These are phyloP conservation scores for Phytophthora constricta DNA, from an alignment of 352 stramenopile species.

Conservation along the genomic window DNA sequence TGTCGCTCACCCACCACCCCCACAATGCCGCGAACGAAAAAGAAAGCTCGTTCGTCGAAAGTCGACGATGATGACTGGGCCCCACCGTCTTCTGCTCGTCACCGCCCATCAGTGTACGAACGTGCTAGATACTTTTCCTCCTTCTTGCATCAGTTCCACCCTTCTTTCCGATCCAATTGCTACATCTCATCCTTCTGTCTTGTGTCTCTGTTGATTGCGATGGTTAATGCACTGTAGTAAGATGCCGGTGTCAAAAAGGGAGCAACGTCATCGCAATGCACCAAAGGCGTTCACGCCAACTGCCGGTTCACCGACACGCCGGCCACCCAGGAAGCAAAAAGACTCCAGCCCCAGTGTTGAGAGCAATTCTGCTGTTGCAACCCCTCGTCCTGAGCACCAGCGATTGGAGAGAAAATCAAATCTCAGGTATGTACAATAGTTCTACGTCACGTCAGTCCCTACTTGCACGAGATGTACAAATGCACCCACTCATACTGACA, in stretches of 20 bases:
- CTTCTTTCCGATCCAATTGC: too few species aligned
- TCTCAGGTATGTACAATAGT: constrained; percentile 42
- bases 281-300: constrained; percentile 38
- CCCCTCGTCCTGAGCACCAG: constrained; percentile 38
- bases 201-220: not conserved
- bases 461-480: too few species aligned
- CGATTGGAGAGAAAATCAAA: constrained; percentile 48
- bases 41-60: constrained; percentile 32
- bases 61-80: constrained; percentile 32
- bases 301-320: constrained; percentile 19
- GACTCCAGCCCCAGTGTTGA: constrained; percentile 17
- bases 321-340: constrained; percentile 34
- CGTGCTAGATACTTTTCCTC: constrained; percentile 16
- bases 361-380: constrained; percentile 5
- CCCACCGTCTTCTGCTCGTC: constrained; percentile 33
- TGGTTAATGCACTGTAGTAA: constrained; percentile 22
- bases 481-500: too few species aligned
- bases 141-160: not conserved
- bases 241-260: constrained; percentile 22
- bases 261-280: constrained; percentile 40
- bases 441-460: too few species aligned
- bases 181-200: not conserved
- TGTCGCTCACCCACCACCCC: not conserved
- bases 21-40: constrained; percentile 36
- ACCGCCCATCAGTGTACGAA: constrained; percentile 41